These are phyloP conservation scores for Mycena metata DNA, from an alignment of 768 basidiomycete species.

Conservation along the genomic window DNA sequence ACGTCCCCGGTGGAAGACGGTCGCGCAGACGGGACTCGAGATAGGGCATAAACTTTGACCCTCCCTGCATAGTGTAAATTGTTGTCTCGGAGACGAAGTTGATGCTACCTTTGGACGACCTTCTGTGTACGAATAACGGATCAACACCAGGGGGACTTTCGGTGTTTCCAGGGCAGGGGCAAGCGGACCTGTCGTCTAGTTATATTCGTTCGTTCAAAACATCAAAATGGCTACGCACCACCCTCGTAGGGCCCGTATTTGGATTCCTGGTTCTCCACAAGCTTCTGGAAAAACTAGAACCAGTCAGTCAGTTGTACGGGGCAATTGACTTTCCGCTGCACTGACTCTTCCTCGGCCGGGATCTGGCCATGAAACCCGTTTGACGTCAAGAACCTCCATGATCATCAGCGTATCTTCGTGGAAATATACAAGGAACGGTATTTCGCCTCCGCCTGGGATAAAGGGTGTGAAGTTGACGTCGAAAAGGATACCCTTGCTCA, in stretches of 20 bases:
- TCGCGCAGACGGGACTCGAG: conserved; percentile 34
- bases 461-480: background rate
- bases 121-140: conserved; percentile 39
- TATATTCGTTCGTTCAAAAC: background rate
- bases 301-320: background rate
- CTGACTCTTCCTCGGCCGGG: conserved; percentile 11
- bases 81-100: too few species aligned
- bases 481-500: background rate
- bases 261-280: conserved; percentile 26
- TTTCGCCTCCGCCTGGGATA: conserved; percentile 25
- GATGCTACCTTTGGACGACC: conserved; percentile 36
- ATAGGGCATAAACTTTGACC: conserved; percentile 36
- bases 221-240: conserved; percentile 21
- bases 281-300: conserved; percentile 29
- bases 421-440: conserved; percentile 29
- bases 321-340: conserved; percentile 13
- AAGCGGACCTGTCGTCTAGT: conserved; percentile 24
- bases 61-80: conserved; percentile 23
- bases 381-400: conserved; percentile 40
- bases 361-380: conserved; percentile 34
- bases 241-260: conserved; percentile 29
- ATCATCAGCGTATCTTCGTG: conserved; percentile 24
- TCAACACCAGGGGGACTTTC: conserved; percentile 34
- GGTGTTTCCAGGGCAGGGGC: conserved; percentile 39
- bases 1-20: conserved; percentile 25